Conservation (phyloP, 2,329 filamentous ascomycete species). For the Dichotomopilus funicola region DNA sequence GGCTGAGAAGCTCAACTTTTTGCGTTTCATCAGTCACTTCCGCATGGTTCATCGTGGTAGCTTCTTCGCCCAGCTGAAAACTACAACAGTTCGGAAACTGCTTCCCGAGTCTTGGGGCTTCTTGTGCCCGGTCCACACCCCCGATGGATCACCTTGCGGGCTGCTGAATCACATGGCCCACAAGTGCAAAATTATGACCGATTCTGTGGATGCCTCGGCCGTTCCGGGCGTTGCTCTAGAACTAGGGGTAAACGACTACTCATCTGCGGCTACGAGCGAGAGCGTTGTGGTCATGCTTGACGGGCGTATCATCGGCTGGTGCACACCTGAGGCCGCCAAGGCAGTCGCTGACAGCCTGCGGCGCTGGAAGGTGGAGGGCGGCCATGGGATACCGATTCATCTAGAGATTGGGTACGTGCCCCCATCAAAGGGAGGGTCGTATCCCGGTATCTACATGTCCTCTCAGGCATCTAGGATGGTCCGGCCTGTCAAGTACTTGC, state of each 20-base stretch:
- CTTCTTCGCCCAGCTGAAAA: constrained; percentile 97
- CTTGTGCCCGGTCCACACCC: constrained; percentile 93
- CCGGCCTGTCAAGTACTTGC: constrained; percentile 84
- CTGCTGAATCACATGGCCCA: constrained; percentile 92
- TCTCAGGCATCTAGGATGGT: constrained; percentile 82
- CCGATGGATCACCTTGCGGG: constrained; percentile 91
- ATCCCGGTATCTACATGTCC: constrained; percentile 91
- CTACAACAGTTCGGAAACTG: constrained; percentile 91
- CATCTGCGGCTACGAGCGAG: constrained; percentile 72
- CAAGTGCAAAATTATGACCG: constrained; percentile 84
- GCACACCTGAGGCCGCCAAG: constrained; percentile 73
- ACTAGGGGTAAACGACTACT: constrained; percentile 69
- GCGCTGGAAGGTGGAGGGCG: constrained; percentile 91
- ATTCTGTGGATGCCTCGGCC: constrained; percentile 63
- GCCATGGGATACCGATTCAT: constrained; percentile 69
- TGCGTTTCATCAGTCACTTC: constrained; percentile 98
- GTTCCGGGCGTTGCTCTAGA: constrained; percentile 69
- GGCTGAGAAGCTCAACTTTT: constrained; percentile 97
- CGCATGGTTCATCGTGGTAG: constrained; percentile 98
- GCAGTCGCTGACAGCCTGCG: constrained; percentile 79
- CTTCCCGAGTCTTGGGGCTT: constrained; percentile 97
- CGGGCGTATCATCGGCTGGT: constrained; percentile 84
- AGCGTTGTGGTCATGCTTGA: constrained; percentile 87
- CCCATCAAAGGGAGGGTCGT: constrained; percentile 82
- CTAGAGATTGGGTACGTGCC: constrained; percentile 92